Base-by-base conservation (phyloP, 2,329 filamentous ascomycete species). In the Claviceps purpurea region DNA sequence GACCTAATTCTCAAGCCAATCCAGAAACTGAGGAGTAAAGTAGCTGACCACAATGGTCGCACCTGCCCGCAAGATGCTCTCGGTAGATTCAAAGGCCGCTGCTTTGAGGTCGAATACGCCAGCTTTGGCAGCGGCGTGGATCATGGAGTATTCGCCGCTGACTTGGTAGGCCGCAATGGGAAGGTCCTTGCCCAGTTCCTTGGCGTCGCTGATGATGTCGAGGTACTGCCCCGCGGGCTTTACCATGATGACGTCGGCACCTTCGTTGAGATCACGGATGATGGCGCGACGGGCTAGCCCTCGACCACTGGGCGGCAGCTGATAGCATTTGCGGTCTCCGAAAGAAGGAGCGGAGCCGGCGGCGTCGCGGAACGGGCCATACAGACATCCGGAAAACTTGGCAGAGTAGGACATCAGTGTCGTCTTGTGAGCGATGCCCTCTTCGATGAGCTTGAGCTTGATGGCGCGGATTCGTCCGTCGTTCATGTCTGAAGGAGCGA, bases 401-500 rank as follows among this genome's bases (percentile, higher is more conserved):
- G 93, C 93, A 14, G 89, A 89, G 70, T 98, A 98, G 4, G 89
- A 95, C 93, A 98, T 97, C 55, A 98, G 77, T 51, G 95, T 79
- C 13, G 91, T 85, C 65, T 85, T 84, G 73, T 98, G 93, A 6
- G 90, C 85, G 60, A 97, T 87, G 51, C 91, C 91, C 54, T 89
- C 84, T 68, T 97, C 91, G 54, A 97, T 97, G 56, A 98, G 76
- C 74, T 96, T 97, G 51, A 96, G 79, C 76, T 98, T 98, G 69
- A 98, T 98, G 56, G 90, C 91, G 54, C 91, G 87, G 62, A 98
- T 94, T 58, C 93, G 86, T 30, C 93, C 93, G 66, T 98, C 93
- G 67, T 97, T 98, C 93, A 98, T 98, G 68, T 98, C 93, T 1
- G 89, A 95, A 2, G 93, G 93, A 0, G 93, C 93, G 30, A 98